Conservation (phyloP, 2,329 filamentous ascomycete genomes). For the Pestalotiopsis sp. region DNA sequence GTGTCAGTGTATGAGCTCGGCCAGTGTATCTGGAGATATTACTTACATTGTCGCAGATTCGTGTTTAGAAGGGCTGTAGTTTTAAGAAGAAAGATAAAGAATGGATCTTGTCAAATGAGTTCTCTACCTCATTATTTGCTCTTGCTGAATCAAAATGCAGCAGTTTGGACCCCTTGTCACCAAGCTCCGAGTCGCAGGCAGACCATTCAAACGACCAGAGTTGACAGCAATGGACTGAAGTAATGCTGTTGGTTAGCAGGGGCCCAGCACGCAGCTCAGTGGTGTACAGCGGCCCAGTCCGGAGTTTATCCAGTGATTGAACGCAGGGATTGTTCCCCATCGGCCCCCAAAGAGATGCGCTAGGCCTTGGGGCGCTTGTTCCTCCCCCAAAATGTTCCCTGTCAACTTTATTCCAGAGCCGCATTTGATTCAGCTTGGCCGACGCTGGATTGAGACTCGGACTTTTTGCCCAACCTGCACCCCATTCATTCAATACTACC, state of each 20-base stretch:
- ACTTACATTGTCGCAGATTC: neutral
- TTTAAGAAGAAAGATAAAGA: neutral
- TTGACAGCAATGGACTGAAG: neutral
- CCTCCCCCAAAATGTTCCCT: neutral
- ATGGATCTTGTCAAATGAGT: neutral
- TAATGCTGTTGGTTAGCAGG: neutral
- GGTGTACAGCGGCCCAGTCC: neutral
- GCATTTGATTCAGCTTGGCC: slow-evolving; percentile 2
- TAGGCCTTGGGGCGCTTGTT: neutral
- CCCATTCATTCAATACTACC: neutral
- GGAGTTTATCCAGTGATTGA: slow-evolving; percentile 1
- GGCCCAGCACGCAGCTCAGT: neutral
- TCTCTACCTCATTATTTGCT: neutral
- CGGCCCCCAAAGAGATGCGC: neutral
- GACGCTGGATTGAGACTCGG: neutral
- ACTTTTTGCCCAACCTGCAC: neutral
- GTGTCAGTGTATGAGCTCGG: neutral
- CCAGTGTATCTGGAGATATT: neutral
- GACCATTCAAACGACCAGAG: neutral
- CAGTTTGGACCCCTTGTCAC: neutral
- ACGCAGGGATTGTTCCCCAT: neutral
- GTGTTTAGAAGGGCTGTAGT: neutral
- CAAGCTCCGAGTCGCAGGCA: neutral
- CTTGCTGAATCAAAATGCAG: neutral
- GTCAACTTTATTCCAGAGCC: slow-evolving; percentile 8